A percentile compares a stretch with the other conserved stretches of the same genome.
Conservation (phyloP, 164 flowering plant genomes). For the Chimonanthus praecox region DNA sequence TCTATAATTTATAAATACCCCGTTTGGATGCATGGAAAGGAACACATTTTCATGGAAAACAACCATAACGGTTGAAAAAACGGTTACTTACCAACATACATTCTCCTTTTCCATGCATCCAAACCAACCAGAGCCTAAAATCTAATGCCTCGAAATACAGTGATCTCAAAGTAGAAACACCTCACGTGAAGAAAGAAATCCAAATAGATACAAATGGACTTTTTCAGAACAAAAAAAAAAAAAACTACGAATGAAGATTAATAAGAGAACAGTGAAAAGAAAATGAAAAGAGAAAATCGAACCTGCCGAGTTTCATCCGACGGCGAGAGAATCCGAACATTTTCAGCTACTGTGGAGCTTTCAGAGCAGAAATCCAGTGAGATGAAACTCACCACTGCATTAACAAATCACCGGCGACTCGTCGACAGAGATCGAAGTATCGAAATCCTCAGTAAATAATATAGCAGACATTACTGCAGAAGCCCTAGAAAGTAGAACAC, state of each 20-base stretch:
- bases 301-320: constrained; percentile 73
- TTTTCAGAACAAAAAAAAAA: neutral
- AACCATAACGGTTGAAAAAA: too few species aligned
- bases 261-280: neutral
- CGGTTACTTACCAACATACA: neutral
- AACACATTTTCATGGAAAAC: too few species aligned
- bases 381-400: neutral
- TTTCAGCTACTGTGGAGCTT: constrained; percentile 8
- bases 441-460: neutral
- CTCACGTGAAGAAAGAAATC: neutral
- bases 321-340: constrained; percentile 69
- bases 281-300: neutral
- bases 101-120: neutral
- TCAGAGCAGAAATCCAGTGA: neutral
- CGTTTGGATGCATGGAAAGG: too few species aligned
- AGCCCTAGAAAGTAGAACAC: neutral
- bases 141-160: neutral
- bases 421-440: neutral
- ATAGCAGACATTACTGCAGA: neutral
- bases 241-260: neutral
- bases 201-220: neutral
- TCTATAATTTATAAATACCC: too few species aligned
- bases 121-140: neutral
- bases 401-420: neutral
- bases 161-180: neutral